Conservation (phyloP, 1,139 yeast genomes). For the Arxiozyma telluris region DNA sequence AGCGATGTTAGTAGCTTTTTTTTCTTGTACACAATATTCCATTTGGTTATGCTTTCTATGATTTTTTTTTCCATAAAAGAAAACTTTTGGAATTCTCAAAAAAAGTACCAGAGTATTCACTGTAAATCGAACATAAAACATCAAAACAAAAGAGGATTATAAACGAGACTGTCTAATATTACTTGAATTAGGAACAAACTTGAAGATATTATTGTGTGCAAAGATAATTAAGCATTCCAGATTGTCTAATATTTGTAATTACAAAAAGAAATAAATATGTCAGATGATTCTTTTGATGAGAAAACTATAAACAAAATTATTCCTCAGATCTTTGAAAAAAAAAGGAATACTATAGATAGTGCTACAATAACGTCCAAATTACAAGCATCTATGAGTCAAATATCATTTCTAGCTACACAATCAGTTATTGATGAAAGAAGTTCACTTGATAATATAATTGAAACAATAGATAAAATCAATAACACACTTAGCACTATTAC, state of each 20-base stretch:
- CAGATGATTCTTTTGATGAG: conserved; percentile 9
- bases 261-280: not conserved
- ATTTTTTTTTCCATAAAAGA: not conserved
- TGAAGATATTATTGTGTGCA: not conserved
- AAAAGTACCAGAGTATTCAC: too few species aligned
- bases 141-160: not conserved
- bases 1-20: not conserved
- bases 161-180: too few species aligned
- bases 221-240: not conserved
- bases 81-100: not conserved
- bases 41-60: too few species aligned
- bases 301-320: conserved; percentile 21
- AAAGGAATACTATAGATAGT: conserved; percentile 19
- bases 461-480: conserved; percentile 23
- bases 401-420: conserved; percentile 22
- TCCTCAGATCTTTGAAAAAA: conserved; percentile 27
- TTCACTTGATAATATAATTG: conserved; percentile 24
- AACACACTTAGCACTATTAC: conserved; percentile 14
- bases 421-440: conserved; percentile 26
- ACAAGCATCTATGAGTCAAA: conserved; percentile 6
- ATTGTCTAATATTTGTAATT: not conserved
- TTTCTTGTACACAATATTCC: too few species aligned
- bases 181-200: not conserved
- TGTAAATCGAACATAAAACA: too few species aligned
- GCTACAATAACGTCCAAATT: conserved; percentile 8